Evolutionary conservation across 331 rosid species (phyloP).

Genomic region (Spiraea crenata): DNA sequence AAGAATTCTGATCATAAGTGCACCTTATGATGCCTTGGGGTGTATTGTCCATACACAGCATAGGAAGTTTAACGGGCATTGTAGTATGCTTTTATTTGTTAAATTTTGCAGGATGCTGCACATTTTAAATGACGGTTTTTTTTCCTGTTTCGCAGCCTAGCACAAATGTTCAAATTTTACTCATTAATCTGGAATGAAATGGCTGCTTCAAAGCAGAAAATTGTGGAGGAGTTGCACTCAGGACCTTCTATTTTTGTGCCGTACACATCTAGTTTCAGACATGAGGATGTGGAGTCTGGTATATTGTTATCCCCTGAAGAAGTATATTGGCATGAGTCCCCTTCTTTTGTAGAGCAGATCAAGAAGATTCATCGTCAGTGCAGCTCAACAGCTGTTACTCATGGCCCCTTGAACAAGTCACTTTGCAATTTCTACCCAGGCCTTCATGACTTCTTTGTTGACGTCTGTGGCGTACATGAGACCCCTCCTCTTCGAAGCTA

Average conservation of each 20-base stretch:
- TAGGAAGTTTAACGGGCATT: not conserved
- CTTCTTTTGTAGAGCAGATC: conserved; percentile 54
- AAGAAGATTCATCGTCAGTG: conserved; percentile 36
- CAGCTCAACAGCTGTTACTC: conserved; percentile 28
- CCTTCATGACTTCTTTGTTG: conserved; percentile 76
- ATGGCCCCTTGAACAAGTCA: conserved; percentile 47
- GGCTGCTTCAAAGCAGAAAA: conserved; percentile 56
- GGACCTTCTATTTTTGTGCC: conserved; percentile 83
- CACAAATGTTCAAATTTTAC: conserved; percentile 80
- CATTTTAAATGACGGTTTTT: conserved; percentile 11
- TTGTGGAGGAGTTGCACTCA: conserved; percentile 51
- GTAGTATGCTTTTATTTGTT: conserved; percentile 1
- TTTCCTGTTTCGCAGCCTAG: conserved; percentile 49
- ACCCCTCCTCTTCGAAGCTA: conserved; percentile 72
- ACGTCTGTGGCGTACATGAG: conserved; percentile 61
- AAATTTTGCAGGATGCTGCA: conserved; percentile 11
- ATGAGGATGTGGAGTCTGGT: conserved; percentile 63
- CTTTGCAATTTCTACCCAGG: conserved; percentile 61
- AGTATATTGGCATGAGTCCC: conserved; percentile 79
- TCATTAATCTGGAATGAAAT: conserved; percentile 76
- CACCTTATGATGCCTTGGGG: not conserved
- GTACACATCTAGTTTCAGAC: conserved; percentile 39
- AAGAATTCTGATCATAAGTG: not conserved
- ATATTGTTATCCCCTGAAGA: conserved; percentile 54
- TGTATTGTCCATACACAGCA: not conserved